Evolutionary conservation across 192 early-diverging fungal genomes (phyloP), one percentile per base, ranked within the genome.

Genomic region (Umbelopsis ramanniana): DNA sequence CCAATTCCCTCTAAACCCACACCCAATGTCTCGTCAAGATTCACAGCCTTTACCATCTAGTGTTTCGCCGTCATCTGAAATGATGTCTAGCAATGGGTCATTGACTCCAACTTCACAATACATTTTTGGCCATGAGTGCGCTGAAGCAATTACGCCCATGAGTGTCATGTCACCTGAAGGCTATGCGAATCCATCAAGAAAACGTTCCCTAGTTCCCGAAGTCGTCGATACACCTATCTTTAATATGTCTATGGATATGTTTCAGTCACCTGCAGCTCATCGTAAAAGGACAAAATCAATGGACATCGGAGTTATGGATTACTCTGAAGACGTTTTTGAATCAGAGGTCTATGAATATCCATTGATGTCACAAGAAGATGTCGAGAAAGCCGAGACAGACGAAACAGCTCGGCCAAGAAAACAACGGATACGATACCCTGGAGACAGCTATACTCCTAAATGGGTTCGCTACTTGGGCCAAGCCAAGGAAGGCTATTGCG

Each of bases 401-500:
- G 77, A 82, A 38, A 81, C 83, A 40, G 82, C 82, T 5, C 76
- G 75, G 52, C 89, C 91, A 0, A 80, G 92, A 50, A 82, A 84
- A 14, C 93, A 95, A 71, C 89, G 89, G 55, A 72, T 92, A 52
- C 82, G 89, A 15, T 93, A 89, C 74, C 71, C 79, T 50, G 88
- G 87, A 22, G 93, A 95, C 55, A 71, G 90, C 50, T 95, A 95
- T 76, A 95, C 93, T 24, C 93, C 93, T 7, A 86, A 87, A 75
- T 92, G 90, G 91, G 93, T 95, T 29, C 82, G 93, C 55, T 86
- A 86, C 76, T 83, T 81, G 14, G 93, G 93, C 0, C 88, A 89
- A 50, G 74, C 84, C 19, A 94, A 93, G 73, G 93, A 94, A 63
- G 93, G 93, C 0, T 91, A 91, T 71, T 95, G 94, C 81, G 93